Evolutionary conservation across 495 filamentous ascomycete genomes (phyloP), one percentile per base, ranked within the genome.

Genomic region (Penicillium ochrochloron): DNA sequence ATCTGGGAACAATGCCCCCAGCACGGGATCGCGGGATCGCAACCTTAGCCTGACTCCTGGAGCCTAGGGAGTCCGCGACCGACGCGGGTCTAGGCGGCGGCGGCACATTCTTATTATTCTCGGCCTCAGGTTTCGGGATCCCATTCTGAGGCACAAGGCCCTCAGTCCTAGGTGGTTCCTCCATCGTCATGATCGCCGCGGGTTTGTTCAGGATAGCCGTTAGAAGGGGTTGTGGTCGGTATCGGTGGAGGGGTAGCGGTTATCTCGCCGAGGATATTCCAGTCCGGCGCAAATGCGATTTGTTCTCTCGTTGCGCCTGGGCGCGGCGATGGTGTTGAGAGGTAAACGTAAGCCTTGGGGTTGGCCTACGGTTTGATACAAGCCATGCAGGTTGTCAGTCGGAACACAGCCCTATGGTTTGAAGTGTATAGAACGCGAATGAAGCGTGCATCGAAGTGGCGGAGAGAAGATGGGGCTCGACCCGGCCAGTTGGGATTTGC

Each of bases 21-120:
- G 27, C 67, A 50, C 35, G 72, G 71, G 52, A 39, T 41, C 82
- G 77, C 46, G 82, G 82, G 58, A 85, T 85, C 0, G 82, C 79
- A 33, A 85, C 76, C 62, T 85, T 85, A 1, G 70, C 67, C 29
- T 68, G 48, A 10, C 65, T 70, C 44, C 65, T 73, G 34, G 64
- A n/a, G 60, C 31, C 61, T 12, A 55, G 12, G n/a, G 61, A 57
- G 3, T 63, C 61, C 57, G 66, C 29, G 46, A 61, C 17, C 11
- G 68, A 66, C 3, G 63, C 48, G 27, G 65, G 57, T n/a, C n/a
- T 42, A 21, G 52, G 12, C 11, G 63, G 23, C 23, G 52, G 27
- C n/a, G n/a, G 23, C 33, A 33, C 33, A 55, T 48, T 29, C n/a
- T 41, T 33, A 33, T 33, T 33, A 6, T 33, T 12, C 29, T 55